Percentiles rank a stretch among this genome's conserved stretches.
phyloP scores from a whole-genome alignment of 805 yeast species.

The Kluyveromyces dobzhanskii region DNA sequence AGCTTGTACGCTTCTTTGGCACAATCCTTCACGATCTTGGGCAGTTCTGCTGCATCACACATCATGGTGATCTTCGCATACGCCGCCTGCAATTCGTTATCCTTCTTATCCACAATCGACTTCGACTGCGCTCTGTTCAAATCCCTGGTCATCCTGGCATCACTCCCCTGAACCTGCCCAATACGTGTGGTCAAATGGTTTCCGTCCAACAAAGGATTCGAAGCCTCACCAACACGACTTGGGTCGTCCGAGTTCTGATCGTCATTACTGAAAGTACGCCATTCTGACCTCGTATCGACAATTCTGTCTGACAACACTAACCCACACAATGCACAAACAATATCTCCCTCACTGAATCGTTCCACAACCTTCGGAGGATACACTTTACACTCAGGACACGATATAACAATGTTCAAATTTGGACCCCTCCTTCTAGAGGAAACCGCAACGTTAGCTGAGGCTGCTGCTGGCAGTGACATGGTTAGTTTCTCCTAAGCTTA shows the following conservation, averaged over 20 bases:
- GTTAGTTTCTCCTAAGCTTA: no score
- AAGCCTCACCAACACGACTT: slow-evolving; percentile 97
- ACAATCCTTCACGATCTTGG: slow-evolving; percentile 93
- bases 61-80: slow-evolving; percentile 86
- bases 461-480: slow-evolving; percentile 11
- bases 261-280: slow-evolving; percentile 97
- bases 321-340: slow-evolving; percentile 97
- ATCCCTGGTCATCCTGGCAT: slow-evolving; percentile 80
- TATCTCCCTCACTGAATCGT: slow-evolving; percentile 94
- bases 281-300: slow-evolving; percentile 92
- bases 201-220: slow-evolving; percentile 84
- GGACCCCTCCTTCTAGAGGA: slow-evolving; percentile 43
- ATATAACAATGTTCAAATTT: slow-evolving; percentile 77
- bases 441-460: slow-evolving; percentile 11
- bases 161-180: slow-evolving; percentile 80
- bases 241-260: slow-evolving; percentile 99
- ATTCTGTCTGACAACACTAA: slow-evolving; percentile 84
- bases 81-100: slow-evolving; percentile 80
- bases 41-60: slow-evolving; percentile 94
- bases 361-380: slow-evolving; percentile 94
- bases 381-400: slow-evolving; percentile 94
- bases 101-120: slow-evolving; percentile 78
- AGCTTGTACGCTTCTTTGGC: slow-evolving; percentile 93
- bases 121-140: slow-evolving; percentile 83
- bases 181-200: slow-evolving; percentile 90